Evolutionary conservation across 176 grass and related monocot genomes (phyloP).

Genomic region (Elaeis guineensis): DNA sequence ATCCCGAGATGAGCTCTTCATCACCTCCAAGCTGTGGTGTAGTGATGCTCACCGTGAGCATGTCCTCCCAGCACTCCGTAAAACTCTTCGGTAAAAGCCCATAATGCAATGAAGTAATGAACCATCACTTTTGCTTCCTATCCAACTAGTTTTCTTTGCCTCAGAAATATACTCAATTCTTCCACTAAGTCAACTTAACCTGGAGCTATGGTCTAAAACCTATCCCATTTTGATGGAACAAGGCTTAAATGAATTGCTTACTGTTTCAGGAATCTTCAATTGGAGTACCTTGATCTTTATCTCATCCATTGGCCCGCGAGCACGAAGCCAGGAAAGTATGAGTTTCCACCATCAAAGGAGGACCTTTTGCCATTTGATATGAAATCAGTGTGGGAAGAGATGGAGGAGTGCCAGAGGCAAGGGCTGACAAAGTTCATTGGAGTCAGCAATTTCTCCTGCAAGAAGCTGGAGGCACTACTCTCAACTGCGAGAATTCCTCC

Average conservation of each 20-base stretch:
- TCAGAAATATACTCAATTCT: too few species aligned
- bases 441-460: conserved; percentile 63
- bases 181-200: too few species aligned
- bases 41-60: conserved; percentile 36
- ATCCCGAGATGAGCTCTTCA: conserved; percentile 44
- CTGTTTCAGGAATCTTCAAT: conserved; percentile 33
- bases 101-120: background rate
- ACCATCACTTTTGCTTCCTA: too few species aligned
- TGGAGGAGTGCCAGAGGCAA: conserved; percentile 53
- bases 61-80: conserved; percentile 42
- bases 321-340: conserved; percentile 29
- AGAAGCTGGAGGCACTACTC: conserved; percentile 43
- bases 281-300: conserved; percentile 56
- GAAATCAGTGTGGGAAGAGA: conserved; percentile 38
- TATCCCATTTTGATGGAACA: too few species aligned
- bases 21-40: conserved; percentile 79
- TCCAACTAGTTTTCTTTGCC: too few species aligned
- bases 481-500: conserved; percentile 33
- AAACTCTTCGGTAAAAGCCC: conserved; percentile 23
- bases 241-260: too few species aligned
- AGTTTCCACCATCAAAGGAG: conserved; percentile 31
- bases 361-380: conserved; percentile 40
- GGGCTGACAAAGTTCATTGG: conserved; percentile 53
- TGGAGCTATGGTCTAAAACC: too few species aligned
- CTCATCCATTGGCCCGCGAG: conserved; percentile 44